phyloP scores from a whole-genome alignment of 2,329 filamentous ascomycete species.

The Ophiostoma novo-ulmi region DNA sequence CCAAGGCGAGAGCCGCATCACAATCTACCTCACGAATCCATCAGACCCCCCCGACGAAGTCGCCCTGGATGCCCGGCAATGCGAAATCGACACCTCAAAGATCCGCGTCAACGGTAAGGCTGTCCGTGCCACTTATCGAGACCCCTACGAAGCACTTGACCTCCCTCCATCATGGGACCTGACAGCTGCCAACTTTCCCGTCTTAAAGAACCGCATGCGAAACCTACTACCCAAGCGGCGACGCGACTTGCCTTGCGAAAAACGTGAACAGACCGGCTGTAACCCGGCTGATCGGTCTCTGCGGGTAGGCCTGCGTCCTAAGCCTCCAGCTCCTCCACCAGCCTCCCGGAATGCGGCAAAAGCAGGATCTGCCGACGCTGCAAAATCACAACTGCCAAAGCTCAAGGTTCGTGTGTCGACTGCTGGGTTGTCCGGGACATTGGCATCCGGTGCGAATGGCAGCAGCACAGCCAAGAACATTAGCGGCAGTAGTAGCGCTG shows the following conservation, averaged over 20 bases:
- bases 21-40: constrained; percentile 59
- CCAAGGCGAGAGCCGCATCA: constrained; percentile 75
- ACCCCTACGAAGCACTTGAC: constrained; percentile 63
- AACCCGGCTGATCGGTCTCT: constrained; percentile 53
- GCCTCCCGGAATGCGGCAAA: neutral
- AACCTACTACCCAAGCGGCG: constrained; percentile 48
- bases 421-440: neutral
- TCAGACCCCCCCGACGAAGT: constrained; percentile 53
- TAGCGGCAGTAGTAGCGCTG: neutral
- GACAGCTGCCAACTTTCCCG: constrained; percentile 68
- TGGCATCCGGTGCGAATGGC: constrained; percentile 3
- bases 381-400: constrained; percentile 19
- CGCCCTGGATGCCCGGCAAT: constrained; percentile 58
- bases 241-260: constrained; percentile 50
- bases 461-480: neutral
- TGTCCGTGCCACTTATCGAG: constrained; percentile 46
- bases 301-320: constrained; percentile 38
- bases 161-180: constrained; percentile 57
- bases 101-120: constrained; percentile 48
- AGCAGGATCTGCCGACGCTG: neutral
- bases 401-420: constrained; percentile 25
- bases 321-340: constrained; percentile 25
- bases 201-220: constrained; percentile 63
- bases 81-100: constrained; percentile 50
- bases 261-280: constrained; percentile 52